Evolutionary conservation across 148 eudicot species (phyloP), one percentile per base, ranked within the genome.

Genomic region (Rhododendron ovatum): DNA sequence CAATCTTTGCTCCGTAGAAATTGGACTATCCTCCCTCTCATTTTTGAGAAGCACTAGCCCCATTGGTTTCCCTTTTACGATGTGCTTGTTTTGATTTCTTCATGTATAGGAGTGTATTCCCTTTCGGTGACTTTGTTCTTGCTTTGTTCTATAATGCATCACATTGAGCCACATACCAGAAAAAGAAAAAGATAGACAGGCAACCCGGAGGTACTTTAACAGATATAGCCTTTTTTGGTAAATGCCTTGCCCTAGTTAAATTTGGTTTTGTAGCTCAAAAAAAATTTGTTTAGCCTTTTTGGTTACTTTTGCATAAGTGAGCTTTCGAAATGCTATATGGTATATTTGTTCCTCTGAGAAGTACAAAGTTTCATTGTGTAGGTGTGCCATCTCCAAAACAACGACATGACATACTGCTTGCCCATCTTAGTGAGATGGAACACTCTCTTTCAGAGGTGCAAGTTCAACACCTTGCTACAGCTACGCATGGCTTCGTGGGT

Each of bases 401-500:
- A 88, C 96, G 99, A 43, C 87, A 89, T 85, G 96, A 94, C 78
- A 95, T 97, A 88, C 85, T 97, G 90, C 91, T 76, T 45, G 85
- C 91, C n/a, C 91, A 93, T 90, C 93, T 97, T 76, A 89, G 88
- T 86, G 91, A 88, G 85, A 93, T 93, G 91, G 90, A 92, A 69
- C 96, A 94, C 84, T 88, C 92, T 85, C 96, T 95, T 80, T 87
- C 84, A 63, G 87, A 87, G 59, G 73, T 84, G 57, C 92, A 95
- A 89, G 84, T 97, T 87, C 92, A 91, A 86, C 86, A 93, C 57
- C 91, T 97, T 88, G 92, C 99, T 78, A 88, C 78, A 82, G 87
- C 88, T 83, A 94, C 99, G 37, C 98, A 97, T 89, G 99, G 98
- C 63, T 97, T 93, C 86, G 99, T 97, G 83, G 99, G 99, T 85